Evolutionary conservation across 2,329 filamentous ascomycete genomes (phyloP).

Genomic region (Colletotrichum gloeosporioides): DNA sequence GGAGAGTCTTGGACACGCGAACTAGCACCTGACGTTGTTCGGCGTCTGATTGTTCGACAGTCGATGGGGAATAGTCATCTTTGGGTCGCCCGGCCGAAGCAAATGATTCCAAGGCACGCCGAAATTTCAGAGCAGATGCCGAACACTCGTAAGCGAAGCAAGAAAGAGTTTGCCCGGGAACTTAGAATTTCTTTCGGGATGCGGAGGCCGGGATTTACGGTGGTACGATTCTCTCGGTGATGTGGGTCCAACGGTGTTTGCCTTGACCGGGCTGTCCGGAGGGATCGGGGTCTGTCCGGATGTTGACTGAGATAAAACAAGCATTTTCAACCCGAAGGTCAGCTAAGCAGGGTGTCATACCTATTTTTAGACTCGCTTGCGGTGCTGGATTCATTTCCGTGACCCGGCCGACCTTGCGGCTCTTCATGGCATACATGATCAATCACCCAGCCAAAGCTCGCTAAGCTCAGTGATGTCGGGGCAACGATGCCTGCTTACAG

Average conservation of each 20-base stretch:
- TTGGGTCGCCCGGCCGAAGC: neutral
- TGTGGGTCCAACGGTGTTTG: neutral
- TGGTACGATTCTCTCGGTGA: neutral
- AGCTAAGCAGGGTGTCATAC: neutral
- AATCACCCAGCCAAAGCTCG: neutral
- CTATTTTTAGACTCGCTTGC: neutral
- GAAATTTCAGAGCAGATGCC: neutral
- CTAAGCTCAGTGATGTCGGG: neutral
- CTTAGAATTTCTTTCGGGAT: neutral
- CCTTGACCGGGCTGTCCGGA: neutral
- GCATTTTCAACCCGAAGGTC: neutral
- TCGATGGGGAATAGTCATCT: neutral
- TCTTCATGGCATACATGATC: neutral
- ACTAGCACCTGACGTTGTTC: neutral
- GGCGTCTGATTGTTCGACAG: neutral
- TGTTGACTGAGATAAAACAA: neutral
- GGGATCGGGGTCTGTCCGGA: neutral
- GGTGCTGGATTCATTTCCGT: neutral
- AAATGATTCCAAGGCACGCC: neutral
- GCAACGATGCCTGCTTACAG: neutral
- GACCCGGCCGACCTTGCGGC: neutral
- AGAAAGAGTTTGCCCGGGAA: neutral
- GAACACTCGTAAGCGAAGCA: accelerated
- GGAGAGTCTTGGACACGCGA: accelerated
- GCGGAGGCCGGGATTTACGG: neutral